Conservation (phyloP, 2,329 filamentous ascomycete species). For the Simplicillium aogashimaense region DNA sequence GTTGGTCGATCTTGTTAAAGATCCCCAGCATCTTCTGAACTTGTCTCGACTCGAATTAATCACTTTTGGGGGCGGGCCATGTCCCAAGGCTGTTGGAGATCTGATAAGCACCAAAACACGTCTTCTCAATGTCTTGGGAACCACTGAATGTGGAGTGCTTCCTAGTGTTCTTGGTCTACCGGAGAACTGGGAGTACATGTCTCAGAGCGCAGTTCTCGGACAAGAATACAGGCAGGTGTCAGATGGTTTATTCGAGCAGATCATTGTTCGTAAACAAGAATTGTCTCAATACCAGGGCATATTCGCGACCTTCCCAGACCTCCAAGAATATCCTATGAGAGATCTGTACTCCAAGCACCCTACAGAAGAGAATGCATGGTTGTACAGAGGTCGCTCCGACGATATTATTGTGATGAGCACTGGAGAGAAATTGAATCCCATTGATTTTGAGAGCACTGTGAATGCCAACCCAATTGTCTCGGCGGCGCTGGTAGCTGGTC, state of each 20-base stretch:
- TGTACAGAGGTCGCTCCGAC: constrained; percentile 24
- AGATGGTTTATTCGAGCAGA: constrained; percentile 20
- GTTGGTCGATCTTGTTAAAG: too few relatives aligned
- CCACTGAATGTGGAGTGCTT: constrained; percentile 18
- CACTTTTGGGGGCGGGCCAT: constrained; percentile 18
- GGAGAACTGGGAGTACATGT: too few relatives aligned
- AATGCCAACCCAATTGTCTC: constrained; percentile 16
- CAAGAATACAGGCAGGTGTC: too few relatives aligned
- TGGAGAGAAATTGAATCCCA: constrained; percentile 32
- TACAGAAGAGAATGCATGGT: constrained; percentile 20
- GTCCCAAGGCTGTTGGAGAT: constrained; percentile 17
- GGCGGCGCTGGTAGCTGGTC: constrained; percentile 21
- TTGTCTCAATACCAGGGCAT: constrained; percentile 18
- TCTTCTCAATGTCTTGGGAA: constrained; percentile 16
- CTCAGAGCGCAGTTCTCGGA: too few relatives aligned
- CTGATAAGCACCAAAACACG: constrained; percentile 15
- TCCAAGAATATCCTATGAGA: constrained; percentile 29
- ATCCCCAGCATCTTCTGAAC: constrained; percentile 4
- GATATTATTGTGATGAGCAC: constrained; percentile 30
- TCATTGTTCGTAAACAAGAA: constrained; percentile 17
- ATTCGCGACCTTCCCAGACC: constrained; percentile 29
- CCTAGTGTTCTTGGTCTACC: constrained; percentile 9
- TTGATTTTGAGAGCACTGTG: constrained; percentile 23
- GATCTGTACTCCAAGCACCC: constrained; percentile 31
- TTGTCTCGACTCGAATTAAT: constrained; percentile 12